phyloP scores from a whole-genome alignment of 2,329 filamentous ascomycete species.

The Rhexocercosporidium sp. region DNA sequence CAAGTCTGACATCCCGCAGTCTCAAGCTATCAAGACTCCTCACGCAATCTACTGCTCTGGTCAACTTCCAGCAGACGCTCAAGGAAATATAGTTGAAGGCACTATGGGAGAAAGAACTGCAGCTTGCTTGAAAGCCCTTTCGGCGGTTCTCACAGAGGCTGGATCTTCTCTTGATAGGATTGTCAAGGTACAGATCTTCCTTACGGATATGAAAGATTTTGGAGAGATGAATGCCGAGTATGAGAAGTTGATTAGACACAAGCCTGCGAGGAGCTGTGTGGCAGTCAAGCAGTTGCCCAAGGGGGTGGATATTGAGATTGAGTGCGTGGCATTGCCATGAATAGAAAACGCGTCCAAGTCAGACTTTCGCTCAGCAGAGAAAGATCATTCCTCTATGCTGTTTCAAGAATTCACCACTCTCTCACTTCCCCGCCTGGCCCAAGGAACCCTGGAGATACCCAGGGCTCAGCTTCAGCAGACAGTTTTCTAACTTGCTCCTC shows the following conservation, averaged over 20 bases:
- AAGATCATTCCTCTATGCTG: neutral
- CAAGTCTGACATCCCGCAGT: constrained; percentile 48
- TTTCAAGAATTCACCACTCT: constrained; percentile 61
- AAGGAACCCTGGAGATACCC: constrained; percentile 70
- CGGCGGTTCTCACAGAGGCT: constrained; percentile 81
- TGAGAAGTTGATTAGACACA: constrained; percentile 80
- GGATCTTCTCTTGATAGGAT: constrained; percentile 79
- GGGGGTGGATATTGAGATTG: constrained; percentile 87
- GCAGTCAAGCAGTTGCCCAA: constrained; percentile 89
- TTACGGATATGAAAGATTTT: constrained; percentile 91
- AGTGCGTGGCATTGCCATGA: constrained; percentile 77
- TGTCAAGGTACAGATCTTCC: constrained; percentile 91
- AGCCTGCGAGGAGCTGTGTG: constrained; percentile 88
- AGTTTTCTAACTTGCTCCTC: constrained; percentile 69
- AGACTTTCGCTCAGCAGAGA: neutral
- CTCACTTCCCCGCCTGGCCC: constrained; percentile 69
- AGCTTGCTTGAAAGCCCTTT: constrained; percentile 75
- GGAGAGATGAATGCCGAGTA: constrained; percentile 86
- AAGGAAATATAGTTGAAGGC: constrained; percentile 34
- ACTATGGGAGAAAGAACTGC: constrained; percentile 67
- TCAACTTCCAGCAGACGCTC: constrained; percentile 43
- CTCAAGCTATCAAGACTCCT: constrained; percentile 70
- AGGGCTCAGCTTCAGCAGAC: constrained; percentile 62
- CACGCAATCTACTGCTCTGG: constrained; percentile 71
- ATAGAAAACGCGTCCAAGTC: neutral